These are phyloP conservation scores for Paratinospora sagittata DNA, from an alignment of 164 flowering plant genomes.

Conservation along the genomic window DNA sequence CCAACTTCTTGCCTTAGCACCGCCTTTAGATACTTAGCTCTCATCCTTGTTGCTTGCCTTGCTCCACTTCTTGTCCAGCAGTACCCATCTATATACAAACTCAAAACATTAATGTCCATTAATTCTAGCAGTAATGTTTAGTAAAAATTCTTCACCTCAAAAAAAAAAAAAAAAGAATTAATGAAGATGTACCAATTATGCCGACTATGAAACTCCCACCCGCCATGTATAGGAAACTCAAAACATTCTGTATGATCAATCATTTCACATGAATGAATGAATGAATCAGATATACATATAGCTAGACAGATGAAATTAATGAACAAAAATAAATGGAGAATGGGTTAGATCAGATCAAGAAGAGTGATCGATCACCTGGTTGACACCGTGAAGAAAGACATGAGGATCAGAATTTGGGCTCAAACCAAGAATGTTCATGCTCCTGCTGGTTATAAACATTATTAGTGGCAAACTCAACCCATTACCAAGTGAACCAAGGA, in stretches of 20 bases:
- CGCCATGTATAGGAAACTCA: conserved; percentile 38
- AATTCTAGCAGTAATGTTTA: too few species aligned
- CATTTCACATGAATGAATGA: not conserved
- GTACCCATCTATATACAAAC: conserved; percentile 51
- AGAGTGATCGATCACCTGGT: conserved; percentile 3
- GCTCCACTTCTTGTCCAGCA: conserved; percentile 89
- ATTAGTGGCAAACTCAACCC: conserved; percentile 15
- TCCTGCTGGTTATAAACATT: conserved; percentile 13
- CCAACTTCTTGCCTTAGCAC: conserved; percentile 80
- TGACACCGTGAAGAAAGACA: conserved; percentile 11
- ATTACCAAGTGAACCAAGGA: conserved; percentile 21
- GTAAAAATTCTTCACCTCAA: too few species aligned
- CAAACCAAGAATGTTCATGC: conserved; percentile 20
- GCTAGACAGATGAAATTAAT: too few species aligned
- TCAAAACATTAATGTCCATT: too few species aligned
- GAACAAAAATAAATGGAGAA: too few species aligned
- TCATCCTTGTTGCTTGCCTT: conserved; percentile 68
- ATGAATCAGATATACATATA: not conserved
- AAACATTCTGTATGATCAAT: conserved; percentile 37
- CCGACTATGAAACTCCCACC: conserved; percentile 28
- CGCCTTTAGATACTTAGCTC: conserved; percentile 64
- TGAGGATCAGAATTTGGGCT: conserved; percentile 6
- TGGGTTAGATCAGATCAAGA: too few species aligned
- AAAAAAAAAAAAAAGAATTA: too few species aligned
- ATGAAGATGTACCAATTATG: too few species aligned